phyloP scores from a whole-genome alignment of 768 basidiomycete genomes.

The Lactarius indigo region DNA sequence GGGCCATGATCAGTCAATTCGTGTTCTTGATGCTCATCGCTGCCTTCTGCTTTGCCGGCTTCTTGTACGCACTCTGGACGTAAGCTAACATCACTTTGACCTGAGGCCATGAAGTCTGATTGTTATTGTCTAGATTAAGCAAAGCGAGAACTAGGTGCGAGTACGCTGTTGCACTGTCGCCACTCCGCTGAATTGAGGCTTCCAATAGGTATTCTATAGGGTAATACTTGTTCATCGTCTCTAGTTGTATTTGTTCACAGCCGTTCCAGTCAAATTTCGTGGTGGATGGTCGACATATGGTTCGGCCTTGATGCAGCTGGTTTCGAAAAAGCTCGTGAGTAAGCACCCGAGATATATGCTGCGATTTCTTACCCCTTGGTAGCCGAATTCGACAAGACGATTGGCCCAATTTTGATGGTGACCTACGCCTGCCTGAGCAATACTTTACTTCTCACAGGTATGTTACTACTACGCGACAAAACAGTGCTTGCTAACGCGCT shows the following conservation, averaged over 20 bases:
- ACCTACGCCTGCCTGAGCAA: slow-evolving; percentile 91
- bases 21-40: slow-evolving; percentile 78
- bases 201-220: slow-evolving; percentile 33
- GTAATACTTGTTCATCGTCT: slow-evolving; percentile 29
- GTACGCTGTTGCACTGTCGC: slow-evolving; percentile 23
- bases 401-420: slow-evolving; percentile 90
- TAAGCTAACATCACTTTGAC: slow-evolving; percentile 40
- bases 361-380: slow-evolving; percentile 16
- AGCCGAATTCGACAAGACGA: slow-evolving; percentile 78
- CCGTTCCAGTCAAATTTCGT: slow-evolving; percentile 60
- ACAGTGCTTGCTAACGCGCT: slow-evolving; percentile 3
- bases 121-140: slow-evolving; percentile 49
- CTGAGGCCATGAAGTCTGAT: background rate
- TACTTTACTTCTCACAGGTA: slow-evolving; percentile 85
- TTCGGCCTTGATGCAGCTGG: slow-evolving; percentile 95
- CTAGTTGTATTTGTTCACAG: background rate
- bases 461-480: slow-evolving; percentile 23
- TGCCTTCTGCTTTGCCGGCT: slow-evolving; percentile 88
- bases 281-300: slow-evolving; percentile 94
- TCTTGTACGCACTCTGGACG: slow-evolving; percentile 92
- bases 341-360: background rate
- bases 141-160: slow-evolving; percentile 56
- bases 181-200: background rate
- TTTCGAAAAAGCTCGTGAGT: slow-evolving; percentile 77
- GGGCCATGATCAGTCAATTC: slow-evolving; percentile 94